Evolutionary conservation across 768 basidiomycete species (phyloP), one percentile per base, ranked within the genome.

Genomic region (Russula brevipes): DNA sequence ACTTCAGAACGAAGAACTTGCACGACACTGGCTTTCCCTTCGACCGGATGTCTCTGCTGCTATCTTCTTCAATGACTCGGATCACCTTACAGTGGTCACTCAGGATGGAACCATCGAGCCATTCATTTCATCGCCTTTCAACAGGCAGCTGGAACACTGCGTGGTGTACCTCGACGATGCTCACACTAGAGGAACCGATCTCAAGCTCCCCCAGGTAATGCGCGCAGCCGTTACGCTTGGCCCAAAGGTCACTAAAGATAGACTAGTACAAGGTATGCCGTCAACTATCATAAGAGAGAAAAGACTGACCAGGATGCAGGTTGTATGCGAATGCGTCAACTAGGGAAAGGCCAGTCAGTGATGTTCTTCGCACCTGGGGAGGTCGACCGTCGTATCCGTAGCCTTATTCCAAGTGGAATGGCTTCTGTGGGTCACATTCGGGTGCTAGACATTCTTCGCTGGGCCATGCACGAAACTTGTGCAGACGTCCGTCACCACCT

Each of bases 141-240:
- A 64, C 11, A 66, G 75, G n/a, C 73, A 73, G 49, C 68, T 79
- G 8, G 68, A 74, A 5, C 70, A 74, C 58, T 81, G 79, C 39
- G 61, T 80, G 5, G 67, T 83, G 2, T 84, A 84, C 64, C 77
- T 84, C 0, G 82, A 84, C 54, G 82, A 84, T 54, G 79, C 80
- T 0, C 82, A 83, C 60, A 79, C 76, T 30, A 61, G 82, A 65
- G 82, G 82, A 5, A 84, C 82, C 0, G 82, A 84, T 60, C 70
- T 84, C 16, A 84, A 78, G 49, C 71, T 84, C 38, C 82, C 83
- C 0, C 60, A 19, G 1, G 61, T 72, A 17, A 76, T 72, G 41
- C 74, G 77, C 8, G 80, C 81, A 8, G 79, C 76, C 5, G 80
- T 83, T 7, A 82, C 80, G 3, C 66, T 83, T 2, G 83, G 82